phyloP scores from a whole-genome alignment of 177 flowering plant species.

The Vitis hybrid region DNA sequence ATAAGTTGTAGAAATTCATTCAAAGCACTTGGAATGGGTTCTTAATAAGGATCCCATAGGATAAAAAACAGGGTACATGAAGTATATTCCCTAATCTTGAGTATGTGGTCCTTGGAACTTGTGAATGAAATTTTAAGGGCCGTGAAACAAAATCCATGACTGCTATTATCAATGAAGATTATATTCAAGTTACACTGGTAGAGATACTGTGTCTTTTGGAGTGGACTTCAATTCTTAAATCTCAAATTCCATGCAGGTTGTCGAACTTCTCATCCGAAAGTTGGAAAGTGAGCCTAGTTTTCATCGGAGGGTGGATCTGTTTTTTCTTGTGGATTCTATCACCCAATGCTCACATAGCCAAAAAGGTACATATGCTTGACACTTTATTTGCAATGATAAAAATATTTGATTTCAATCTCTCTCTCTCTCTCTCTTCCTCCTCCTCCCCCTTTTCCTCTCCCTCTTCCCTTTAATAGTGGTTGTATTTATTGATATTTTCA shows the following conservation, averaged over 20 bases:
- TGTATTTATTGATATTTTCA: neutral
- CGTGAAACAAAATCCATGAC: neutral
- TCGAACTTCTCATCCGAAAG: slow-evolving; percentile 88
- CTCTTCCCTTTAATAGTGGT: neutral
- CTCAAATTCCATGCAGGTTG: slow-evolving; percentile 62
- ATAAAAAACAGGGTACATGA: neutral
- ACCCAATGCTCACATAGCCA: slow-evolving; percentile 98
- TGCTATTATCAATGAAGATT: neutral
- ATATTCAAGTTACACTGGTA: neutral
- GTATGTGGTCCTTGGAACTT: neutral
- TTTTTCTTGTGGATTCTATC: slow-evolving; percentile 96
- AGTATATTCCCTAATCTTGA: neutral
- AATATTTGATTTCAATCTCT: neutral
- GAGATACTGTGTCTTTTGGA: neutral
- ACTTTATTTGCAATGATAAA: neutral
- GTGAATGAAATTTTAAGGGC: neutral
- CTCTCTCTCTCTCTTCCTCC: neutral
- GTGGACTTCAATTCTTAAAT: slow-evolving; percentile 1
- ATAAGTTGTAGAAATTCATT: neutral
- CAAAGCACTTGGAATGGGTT: neutral
- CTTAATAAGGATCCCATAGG: neutral
- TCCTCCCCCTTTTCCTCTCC: neutral
- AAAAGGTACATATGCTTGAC: slow-evolving; percentile 57
- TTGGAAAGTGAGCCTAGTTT: slow-evolving; percentile 83
- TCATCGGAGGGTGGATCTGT: slow-evolving; percentile 87